phyloP scores from a whole-genome alignment of 2,329 filamentous ascomycete species.

The Colletotrichum lini region DNA sequence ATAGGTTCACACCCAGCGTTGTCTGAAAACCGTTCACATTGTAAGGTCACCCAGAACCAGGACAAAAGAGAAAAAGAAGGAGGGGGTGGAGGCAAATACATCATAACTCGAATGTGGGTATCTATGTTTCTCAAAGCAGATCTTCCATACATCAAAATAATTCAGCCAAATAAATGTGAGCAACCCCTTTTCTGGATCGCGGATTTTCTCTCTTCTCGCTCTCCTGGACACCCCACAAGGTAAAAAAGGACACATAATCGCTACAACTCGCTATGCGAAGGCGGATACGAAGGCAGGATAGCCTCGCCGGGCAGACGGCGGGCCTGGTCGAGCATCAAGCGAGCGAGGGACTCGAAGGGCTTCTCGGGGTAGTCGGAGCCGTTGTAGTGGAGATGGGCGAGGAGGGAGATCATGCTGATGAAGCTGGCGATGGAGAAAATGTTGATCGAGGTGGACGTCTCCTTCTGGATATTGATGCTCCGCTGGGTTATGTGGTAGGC shows the following conservation, averaged over 20 bases:
- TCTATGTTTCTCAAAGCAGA: slow-evolving; percentile 33
- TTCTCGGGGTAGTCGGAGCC: slow-evolving; percentile 73
- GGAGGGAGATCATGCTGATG: slow-evolving; percentile 79
- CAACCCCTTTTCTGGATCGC: neutral
- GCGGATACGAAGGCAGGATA: slow-evolving; percentile 7
- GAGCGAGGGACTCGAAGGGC: slow-evolving; percentile 53
- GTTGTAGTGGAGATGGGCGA: slow-evolving; percentile 76
- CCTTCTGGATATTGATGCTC: slow-evolving; percentile 84
- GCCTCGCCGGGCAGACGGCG: slow-evolving; percentile 19
- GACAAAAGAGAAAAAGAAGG: neutral
- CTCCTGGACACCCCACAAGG: too few species aligned
- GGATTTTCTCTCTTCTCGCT: neutral
- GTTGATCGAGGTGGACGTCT: slow-evolving; percentile 82
- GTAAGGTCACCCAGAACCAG: too few species aligned
- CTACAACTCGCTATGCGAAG: slow-evolving; percentile 27
- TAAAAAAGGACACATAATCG: neutral
- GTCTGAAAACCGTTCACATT: neutral
- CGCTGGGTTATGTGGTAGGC: slow-evolving; percentile 84
- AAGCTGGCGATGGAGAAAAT: slow-evolving; percentile 84
- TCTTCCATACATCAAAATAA: neutral
- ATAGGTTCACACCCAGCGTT: too few species aligned
- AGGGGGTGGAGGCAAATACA: too few species aligned
- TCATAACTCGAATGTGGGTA: slow-evolving; percentile 20
- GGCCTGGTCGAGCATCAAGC: slow-evolving; percentile 22
- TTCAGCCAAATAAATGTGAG: neutral